Percentiles rank a stretch among this genome's conserved stretches.
Conservation (phyloP, 805 yeast species). For the Kluyveromyces siamensis region DNA sequence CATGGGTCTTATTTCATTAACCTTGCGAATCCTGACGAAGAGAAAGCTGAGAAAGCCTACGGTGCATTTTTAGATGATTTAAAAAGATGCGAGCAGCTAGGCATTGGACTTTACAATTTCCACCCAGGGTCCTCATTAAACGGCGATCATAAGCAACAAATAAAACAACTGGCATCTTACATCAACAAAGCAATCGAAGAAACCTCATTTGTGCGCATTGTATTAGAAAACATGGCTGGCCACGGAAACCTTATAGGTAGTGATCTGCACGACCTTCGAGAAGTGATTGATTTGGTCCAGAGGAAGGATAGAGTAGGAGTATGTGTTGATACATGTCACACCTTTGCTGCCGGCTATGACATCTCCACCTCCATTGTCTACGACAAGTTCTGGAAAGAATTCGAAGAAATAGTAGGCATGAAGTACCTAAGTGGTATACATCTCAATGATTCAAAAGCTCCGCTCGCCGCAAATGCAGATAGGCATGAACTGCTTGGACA, state of each 20-base stretch:
- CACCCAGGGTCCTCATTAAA: constrained; percentile 88
- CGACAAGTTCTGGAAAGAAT: constrained; percentile 62
- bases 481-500: constrained; percentile 83
- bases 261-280: constrained; percentile 60
- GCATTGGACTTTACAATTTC: constrained; percentile 80
- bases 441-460: constrained; percentile 91
- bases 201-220: constrained; percentile 75
- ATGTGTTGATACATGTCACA: constrained; percentile 92
- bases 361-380: constrained; percentile 51
- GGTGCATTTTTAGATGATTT: constrained; percentile 80
- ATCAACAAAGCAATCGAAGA: constrained; percentile 69
- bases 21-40: constrained; percentile 81
- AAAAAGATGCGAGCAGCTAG: constrained; percentile 74
- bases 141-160: constrained; percentile 57
- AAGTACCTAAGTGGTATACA: constrained; percentile 75
- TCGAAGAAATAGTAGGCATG: constrained; percentile 66
- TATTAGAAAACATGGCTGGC: constrained; percentile 97
- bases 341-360: constrained; percentile 95
- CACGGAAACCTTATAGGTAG: constrained; percentile 88
- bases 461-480: constrained; percentile 82
- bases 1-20: constrained; percentile 94
- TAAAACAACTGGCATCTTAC: constrained; percentile 62
- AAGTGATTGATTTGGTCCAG: constrained; percentile 70
- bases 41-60: constrained; percentile 66
- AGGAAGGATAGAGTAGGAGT: constrained; percentile 86